These are phyloP conservation scores for Trametes meyenii DNA, from an alignment of 768 basidiomycete species.

Conservation along the genomic window DNA sequence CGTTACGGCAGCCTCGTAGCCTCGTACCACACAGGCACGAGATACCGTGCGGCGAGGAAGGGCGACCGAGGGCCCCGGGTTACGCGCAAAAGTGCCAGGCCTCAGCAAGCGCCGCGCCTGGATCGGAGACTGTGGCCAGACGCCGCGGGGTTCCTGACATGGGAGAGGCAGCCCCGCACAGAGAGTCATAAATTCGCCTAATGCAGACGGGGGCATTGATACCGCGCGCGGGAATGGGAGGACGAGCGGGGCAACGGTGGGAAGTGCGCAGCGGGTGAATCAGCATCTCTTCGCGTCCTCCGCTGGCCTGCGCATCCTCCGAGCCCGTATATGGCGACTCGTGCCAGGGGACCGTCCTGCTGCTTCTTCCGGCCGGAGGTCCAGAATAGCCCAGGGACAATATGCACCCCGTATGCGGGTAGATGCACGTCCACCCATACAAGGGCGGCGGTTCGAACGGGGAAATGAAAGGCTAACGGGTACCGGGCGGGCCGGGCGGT, in stretches of 20 bases:
- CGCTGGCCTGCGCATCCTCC: not conserved
- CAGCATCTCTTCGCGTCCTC: not conserved
- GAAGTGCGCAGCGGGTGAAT: not conserved
- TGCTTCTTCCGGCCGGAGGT: too few relatives aligned
- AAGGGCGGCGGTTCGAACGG: not conserved
- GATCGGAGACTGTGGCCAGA: too few relatives aligned
- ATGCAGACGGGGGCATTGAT: not conserved
- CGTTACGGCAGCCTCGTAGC: not conserved
- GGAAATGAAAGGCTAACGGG: not conserved
- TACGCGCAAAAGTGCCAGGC: too few relatives aligned
- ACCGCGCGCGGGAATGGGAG: not conserved
- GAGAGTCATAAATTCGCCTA: too few relatives aligned
- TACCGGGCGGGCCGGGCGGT: slow-evolving; percentile 3
- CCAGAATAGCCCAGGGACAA: not conserved
- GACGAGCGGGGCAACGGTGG: not conserved
- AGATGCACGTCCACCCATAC: not conserved
- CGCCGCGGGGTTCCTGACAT: too few relatives aligned
- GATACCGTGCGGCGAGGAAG: not conserved
- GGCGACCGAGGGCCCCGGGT: not conserved
- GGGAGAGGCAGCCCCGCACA: too few relatives aligned
- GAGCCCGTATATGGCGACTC: not conserved
- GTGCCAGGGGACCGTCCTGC: not conserved
- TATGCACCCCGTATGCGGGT: not conserved
- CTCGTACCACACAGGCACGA: not conserved
- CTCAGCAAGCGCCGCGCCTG: not conserved